Percentiles rank a stretch among this genome's conserved stretches.
Conservation (phyloP, 371 early-diverging fungal species). For the Synchytrium microbalum region DNA sequence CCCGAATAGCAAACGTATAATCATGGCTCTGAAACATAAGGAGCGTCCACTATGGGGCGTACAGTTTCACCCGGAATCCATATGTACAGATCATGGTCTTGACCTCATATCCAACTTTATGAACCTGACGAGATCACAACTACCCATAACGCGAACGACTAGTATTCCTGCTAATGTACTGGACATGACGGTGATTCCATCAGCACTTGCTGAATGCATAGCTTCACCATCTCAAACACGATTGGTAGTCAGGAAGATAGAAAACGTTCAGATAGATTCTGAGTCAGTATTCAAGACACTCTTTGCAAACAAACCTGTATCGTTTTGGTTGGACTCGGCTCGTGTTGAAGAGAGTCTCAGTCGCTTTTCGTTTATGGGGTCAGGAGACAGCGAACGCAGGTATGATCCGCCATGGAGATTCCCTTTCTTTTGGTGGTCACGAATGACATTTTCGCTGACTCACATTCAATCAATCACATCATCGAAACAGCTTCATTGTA, state of each 20-base stretch:
- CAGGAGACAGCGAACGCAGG: slow-evolving; percentile 9
- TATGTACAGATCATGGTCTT: slow-evolving; percentile 71
- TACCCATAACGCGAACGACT: background rate
- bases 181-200: slow-evolving; percentile 4
- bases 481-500: background rate
- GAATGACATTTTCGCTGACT: background rate
- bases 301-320: slow-evolving; percentile 22
- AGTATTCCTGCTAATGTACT: slow-evolving; percentile 3
- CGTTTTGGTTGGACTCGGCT: slow-evolving; percentile 66
- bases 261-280: slow-evolving; percentile 8
- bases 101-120: slow-evolving; percentile 68
- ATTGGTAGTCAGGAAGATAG: slow-evolving; percentile 1
- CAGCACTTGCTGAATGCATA: slow-evolving; percentile 1
- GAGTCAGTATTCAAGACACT: slow-evolving; percentile 27
- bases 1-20: slow-evolving; percentile 20
- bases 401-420: too few species aligned
- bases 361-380: slow-evolving; percentile 43
- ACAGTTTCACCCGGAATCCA: slow-evolving; percentile 96
- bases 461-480: background rate
- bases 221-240: slow-evolving; percentile 1
- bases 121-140: slow-evolving; percentile 28
- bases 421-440: slow-evolving; percentile 1
- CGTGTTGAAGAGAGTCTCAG: slow-evolving; percentile 24
- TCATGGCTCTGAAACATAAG: slow-evolving; percentile 80
- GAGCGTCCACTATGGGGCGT: slow-evolving; percentile 76